Evolutionary conservation across 345 rosid genomes (phyloP).

Genomic region (Eucalyptus cloeziana): DNA sequence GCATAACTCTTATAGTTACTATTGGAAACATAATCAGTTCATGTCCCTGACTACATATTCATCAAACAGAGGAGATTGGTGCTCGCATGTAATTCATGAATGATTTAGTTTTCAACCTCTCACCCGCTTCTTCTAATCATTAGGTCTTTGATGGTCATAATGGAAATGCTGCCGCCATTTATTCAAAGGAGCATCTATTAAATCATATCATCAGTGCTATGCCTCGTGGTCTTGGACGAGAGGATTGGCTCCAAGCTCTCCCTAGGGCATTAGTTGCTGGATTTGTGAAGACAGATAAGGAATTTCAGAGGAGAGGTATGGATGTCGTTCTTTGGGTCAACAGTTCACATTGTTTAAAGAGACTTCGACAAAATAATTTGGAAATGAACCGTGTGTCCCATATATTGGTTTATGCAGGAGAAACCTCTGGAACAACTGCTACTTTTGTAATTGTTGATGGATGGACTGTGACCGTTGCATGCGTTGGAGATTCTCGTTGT

Average conservation of each 20-base stretch:
- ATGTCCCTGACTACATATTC: neutral
- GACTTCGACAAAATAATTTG: neutral
- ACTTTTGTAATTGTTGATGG: slow-evolving; percentile 87
- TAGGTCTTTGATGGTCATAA: slow-evolving; percentile 94
- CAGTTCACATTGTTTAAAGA: neutral
- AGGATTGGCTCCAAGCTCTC: slow-evolving; percentile 84
- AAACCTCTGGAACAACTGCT: slow-evolving; percentile 90
- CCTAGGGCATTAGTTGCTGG: slow-evolving; percentile 91
- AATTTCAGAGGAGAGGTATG: slow-evolving; percentile 82
- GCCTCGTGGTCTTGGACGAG: slow-evolving; percentile 59
- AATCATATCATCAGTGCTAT: slow-evolving; percentile 63
- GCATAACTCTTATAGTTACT: neutral
- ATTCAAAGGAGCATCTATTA: slow-evolving; percentile 60
- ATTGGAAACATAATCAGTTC: neutral
- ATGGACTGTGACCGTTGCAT: slow-evolving; percentile 92
- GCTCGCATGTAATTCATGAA: neutral
- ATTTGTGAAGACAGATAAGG: slow-evolving; percentile 89
- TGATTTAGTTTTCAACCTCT: neutral
- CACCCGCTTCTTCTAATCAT: neutral
- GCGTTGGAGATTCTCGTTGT: slow-evolving; percentile 93
- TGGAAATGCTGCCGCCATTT: slow-evolving; percentile 89
- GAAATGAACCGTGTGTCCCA: neutral
- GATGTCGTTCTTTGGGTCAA: neutral
- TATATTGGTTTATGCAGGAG: slow-evolving; percentile 38
- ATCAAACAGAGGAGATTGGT: neutral